Base-by-base conservation (phyloP, 495 filamentous ascomycete genomes). In the Chaetomium cochliodes region DNA sequence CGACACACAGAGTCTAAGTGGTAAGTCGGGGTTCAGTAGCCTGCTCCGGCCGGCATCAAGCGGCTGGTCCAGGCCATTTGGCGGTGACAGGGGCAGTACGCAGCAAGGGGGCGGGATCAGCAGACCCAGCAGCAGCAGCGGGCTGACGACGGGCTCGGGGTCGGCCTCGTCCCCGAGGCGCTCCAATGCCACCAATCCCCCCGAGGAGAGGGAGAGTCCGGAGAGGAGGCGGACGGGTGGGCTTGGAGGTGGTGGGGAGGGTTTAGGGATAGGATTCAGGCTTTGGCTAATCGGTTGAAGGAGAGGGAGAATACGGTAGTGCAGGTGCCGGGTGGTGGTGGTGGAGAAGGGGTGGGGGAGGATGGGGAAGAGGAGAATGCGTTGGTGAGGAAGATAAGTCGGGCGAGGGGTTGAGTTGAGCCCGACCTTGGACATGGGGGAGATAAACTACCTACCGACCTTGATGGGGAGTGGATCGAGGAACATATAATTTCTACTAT, bases 191-290 rank as follows among this genome's bases (percentile, higher is more conserved):
- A 37, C 23, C 0, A 47, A 47, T 25, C 46, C 51, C 13, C 46
- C 51, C 13, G 7, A 12, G 22, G 58, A 26, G 15, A 23, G 33
- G 23, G 62, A 61, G 41, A 60, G 54, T 26, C 61, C 62, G 41
- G 60, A 72, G 61, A 25, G 67, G 56, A 69, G 68, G 64, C 54
- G 70, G 67, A 61, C 69, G 61, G 51, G 72, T 50, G 64, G 41
- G 20, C 69, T 65, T 25, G 63, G 65, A 15, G 69, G 70, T 5
- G 51, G 67, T 18, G 49, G 67, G 75, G 74, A 18, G 77, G 77
- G 54, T 63, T 81, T 11, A 73, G 72, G 47, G 78, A 78, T 13
- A 80, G 75, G 63, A 25, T 81, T 5, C 77, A 66, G 37, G 77
- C 76, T 12, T 54, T 81, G 22, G 73, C 74, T 13, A 70, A 71